A percentile compares a stretch with the other conserved stretches of the same genome.
Evolutionary conservation across 2,329 filamentous ascomycete species (phyloP).

Genomic region (Aspergillus pseudonomiae): DNA sequence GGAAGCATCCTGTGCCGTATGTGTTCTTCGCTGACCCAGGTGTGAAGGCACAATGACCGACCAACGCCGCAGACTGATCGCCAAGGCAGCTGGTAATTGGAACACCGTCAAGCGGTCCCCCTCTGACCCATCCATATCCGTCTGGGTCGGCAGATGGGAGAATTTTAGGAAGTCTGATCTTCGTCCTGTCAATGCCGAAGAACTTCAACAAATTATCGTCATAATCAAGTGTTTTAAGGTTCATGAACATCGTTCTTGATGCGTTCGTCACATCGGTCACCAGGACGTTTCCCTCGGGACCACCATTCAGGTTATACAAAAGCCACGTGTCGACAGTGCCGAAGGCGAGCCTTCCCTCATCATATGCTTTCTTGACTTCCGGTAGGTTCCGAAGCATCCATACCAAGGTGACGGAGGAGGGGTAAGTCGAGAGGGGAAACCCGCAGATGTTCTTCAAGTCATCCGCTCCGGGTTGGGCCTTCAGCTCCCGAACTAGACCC

Average conservation of each 20-base stretch:
- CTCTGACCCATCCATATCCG: constrained; percentile 69
- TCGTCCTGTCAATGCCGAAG: constrained; percentile 73
- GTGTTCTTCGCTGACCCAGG: constrained; percentile 88
- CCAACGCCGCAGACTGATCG: constrained; percentile 83
- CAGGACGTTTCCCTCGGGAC: constrained; percentile 66
- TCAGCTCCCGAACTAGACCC: constrained; percentile 75
- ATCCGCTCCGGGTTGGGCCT: constrained; percentile 67
- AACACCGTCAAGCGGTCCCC: constrained; percentile 68
- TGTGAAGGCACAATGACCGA: constrained; percentile 82
- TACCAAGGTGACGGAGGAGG: constrained; percentile 79
- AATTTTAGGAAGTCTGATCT: constrained; percentile 78
- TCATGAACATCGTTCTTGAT: constrained; percentile 93
- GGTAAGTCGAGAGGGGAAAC: constrained; percentile 84
- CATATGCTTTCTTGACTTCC: constrained; percentile 72
- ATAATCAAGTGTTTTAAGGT: constrained; percentile 78
- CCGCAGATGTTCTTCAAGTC: constrained; percentile 72
- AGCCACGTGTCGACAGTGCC: constrained; percentile 90
- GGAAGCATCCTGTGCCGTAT: constrained; percentile 86
- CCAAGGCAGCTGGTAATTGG: constrained; percentile 82
- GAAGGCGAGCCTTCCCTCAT: constrained; percentile 75
- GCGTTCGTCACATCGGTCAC: constrained; percentile 89
- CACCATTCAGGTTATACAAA: constrained; percentile 78
- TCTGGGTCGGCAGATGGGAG: constrained; percentile 76
- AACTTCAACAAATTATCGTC: constrained; percentile 76
- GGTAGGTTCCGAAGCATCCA: constrained; percentile 78